These are phyloP conservation scores for Fagus sylvatica DNA, from an alignment of 306 rosid genomes.

Conservation along the genomic window DNA sequence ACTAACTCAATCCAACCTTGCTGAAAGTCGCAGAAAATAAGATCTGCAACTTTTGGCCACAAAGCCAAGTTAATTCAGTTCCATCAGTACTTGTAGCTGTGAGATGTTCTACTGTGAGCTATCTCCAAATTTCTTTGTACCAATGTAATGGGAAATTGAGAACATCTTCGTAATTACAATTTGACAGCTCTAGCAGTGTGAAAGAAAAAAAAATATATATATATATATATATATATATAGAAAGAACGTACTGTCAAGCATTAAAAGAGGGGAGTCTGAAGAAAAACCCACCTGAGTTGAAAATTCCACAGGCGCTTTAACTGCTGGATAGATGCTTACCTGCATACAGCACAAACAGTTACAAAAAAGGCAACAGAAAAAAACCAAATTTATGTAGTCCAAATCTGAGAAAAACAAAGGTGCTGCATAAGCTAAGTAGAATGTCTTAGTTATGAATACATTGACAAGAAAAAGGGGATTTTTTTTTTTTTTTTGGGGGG, in stretches of 20 bases:
- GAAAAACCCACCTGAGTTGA: slow-evolving; percentile 68
- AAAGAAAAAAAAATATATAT: background rate
- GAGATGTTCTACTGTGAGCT: background rate
- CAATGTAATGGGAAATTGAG: slow-evolving; percentile 1
- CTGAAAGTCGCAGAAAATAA: background rate
- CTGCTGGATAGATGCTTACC: slow-evolving; percentile 91
- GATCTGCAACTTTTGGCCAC: background rate
- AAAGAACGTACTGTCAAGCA: background rate
- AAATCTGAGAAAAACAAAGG: background rate
- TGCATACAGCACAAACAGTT: slow-evolving; percentile 36
- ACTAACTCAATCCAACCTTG: background rate
- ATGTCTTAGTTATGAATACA: background rate
- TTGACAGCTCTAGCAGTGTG: background rate
- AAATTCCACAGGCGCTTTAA: slow-evolving; percentile 84
- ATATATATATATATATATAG: too few relatives aligned
- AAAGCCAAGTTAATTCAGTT: background rate
- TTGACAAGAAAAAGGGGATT: background rate
- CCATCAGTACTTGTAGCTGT: background rate
- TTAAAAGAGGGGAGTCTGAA: background rate
- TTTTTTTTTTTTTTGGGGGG: background rate
- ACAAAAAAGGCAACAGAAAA: slow-evolving; percentile 23
- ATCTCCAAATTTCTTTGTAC: background rate
- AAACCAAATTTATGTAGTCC: slow-evolving; percentile 9
- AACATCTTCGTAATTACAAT: background rate
- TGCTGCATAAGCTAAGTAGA: background rate